Evolutionary conservation across 257 asterid genomes (phyloP).

Genomic region (Salvia hispanica): DNA sequence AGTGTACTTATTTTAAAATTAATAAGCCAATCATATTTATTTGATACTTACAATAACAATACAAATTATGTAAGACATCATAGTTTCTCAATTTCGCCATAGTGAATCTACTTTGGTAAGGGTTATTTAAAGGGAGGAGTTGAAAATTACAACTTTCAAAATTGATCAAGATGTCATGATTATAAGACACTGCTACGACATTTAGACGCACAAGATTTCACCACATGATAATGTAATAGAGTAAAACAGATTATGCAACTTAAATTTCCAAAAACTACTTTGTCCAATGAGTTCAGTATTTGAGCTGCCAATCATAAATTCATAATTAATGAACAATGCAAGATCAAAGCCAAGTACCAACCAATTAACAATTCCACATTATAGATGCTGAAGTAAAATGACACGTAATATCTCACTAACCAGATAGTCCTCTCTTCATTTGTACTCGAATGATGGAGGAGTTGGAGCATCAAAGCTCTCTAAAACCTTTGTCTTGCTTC

Average conservation of each 20-base stretch:
- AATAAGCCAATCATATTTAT: no score
- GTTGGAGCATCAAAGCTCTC: conserved; percentile 92
- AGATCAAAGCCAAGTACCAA: neutral
- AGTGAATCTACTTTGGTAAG: neutral
- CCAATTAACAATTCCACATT: conserved; percentile 16
- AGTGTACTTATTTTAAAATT: neutral
- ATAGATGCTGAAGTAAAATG: neutral
- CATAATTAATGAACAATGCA: neutral
- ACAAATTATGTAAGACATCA: neutral
- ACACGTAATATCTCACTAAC: conserved; percentile 29
- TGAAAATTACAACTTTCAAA: neutral
- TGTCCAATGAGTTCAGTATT: neutral
- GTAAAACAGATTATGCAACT: conserved; percentile 1
- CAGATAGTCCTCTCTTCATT: conserved; percentile 34
- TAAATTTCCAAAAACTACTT: neutral
- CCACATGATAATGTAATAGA: neutral
- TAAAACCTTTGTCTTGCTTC: conserved; percentile 79
- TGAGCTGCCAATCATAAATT: neutral
- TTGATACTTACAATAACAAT: no score
- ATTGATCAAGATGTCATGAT: neutral
- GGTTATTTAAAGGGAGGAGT: neutral
- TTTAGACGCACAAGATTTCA: neutral
- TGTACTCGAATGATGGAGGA: conserved; percentile 91
- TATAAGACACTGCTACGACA: neutral
- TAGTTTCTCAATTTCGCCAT: neutral